These are phyloP conservation scores for Auricularia cornea DNA, from an alignment of 768 basidiomycete genomes.

Conservation along the genomic window DNA sequence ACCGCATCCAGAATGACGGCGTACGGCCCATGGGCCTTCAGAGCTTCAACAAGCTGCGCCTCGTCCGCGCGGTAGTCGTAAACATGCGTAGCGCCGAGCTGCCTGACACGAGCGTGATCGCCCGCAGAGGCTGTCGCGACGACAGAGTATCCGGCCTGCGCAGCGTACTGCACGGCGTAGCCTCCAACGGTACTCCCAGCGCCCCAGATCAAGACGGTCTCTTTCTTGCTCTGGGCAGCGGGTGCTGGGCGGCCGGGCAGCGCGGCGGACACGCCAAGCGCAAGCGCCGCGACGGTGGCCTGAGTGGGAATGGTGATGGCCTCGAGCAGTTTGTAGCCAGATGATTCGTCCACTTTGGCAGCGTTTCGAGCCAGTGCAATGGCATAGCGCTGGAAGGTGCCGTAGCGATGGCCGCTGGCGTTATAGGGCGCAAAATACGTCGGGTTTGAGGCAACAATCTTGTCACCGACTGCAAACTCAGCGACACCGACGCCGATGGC, in stretches of 20 bases:
- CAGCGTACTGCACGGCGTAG: conserved; percentile 1
- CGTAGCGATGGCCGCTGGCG: not conserved
- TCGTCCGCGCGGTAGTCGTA: conserved; percentile 1
- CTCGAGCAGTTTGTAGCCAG: not conserved
- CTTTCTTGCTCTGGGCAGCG: not conserved
- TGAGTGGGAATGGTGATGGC: not conserved
- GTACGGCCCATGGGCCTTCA: not conserved
- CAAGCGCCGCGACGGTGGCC: not conserved
- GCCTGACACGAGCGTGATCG: not conserved
- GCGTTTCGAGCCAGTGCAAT: not conserved
- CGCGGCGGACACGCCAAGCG: not conserved
- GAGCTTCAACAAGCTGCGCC: not conserved
- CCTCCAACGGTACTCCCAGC: not conserved
- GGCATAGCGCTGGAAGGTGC: not conserved
- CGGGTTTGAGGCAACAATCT: not conserved
- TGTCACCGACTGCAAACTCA: not conserved
- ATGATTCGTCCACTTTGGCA: not conserved
- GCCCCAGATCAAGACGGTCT: conserved; percentile 4
- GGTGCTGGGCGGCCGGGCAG: not conserved
- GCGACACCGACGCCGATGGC: not conserved
- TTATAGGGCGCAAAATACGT: not conserved
- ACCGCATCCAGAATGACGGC: not conserved
- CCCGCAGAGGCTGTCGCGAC: conserved; percentile 2
- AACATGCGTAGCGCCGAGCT: not conserved
- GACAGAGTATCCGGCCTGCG: conserved; percentile 2